Base-by-base conservation (phyloP, 1,284 basidiomycete genomes). In the Sutorius eximius region DNA sequence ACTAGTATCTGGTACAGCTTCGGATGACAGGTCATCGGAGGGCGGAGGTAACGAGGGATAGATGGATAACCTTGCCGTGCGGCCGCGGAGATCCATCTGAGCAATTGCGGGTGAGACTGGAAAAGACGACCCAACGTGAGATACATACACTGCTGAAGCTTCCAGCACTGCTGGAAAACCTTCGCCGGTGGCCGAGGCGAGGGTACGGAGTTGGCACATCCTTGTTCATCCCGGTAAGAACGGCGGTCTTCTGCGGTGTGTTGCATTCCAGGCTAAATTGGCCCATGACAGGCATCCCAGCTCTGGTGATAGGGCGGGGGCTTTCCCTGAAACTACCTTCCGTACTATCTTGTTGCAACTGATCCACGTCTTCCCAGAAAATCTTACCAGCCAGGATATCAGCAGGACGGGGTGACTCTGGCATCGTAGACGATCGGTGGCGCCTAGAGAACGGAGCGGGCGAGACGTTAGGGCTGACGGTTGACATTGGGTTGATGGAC, bases 401-500 rank as follows among this genome's bases (percentile, higher is more conserved):
- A 30, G 80, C 79, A 16, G 86, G 84, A 13, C 79, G 78, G 16
- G 82, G 82, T 8, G 77, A 81, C 49, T 73, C 73, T 15, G 69
- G 62, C 13, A 66, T 60, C 32, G 66, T 67, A 32, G 73, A 71
- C 27, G 65, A 65, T 34, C 69, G 70, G 18, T 71, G 66, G 51
- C 55, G 67, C 49, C 71, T 69, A 57, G 68, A 59, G 42, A 72
- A 71, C 2, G 76, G 72, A 41, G 66, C 68, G 13, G 82, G 80
- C 51, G 78, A 78, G 12, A 74, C 71, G 41, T 70, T 68, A 3
- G 82, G 83, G 57, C 81, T 85, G 65, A 90, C 77, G 11, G 86
- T 90, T 22, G 85, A 87, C 63, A 86, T 73, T 45, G 88, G 88
- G 57, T 90, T 80, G 71, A 91, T 85, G n/a, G 86, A 79, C 22